Evolutionary conservation across 148 eudicot genomes (phyloP), one percentile per base, ranked within the genome.

Genomic region (Fagopyrum esculentum): DNA sequence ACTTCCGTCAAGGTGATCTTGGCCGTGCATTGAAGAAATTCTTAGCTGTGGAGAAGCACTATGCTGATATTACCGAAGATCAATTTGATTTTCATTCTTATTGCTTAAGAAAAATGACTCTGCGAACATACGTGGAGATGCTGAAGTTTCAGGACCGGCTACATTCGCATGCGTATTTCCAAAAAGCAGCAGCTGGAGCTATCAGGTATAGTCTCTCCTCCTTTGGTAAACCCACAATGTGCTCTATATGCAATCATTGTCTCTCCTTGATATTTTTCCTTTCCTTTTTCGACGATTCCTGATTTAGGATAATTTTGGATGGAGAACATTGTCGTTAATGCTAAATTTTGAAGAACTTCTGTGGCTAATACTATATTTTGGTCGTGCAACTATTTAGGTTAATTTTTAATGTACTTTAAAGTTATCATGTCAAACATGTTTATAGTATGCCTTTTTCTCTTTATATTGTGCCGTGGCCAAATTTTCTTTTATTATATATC

Each of bases 21-120:
- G 99, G 99, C 52, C 90, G 97, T 56, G 86, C 98, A 70, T 81
- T 96, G 77, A 96, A 96, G 76, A 96, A 89, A 54, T 96, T 89
- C 82, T 84, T 96, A 82, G 94, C 97, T 22, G 98, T 96, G 77
- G 99, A 96, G 84, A 96, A 96, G 80, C 99, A 96, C 83, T 96
- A 92, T 86, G 85, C 98, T 50, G 99, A 96, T 80, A 96, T 96
- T 71, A 92, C 94, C 2, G 98, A 96, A 76, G 99, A 96, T 74
- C 99, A 96, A 74, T 96, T 96, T 84, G 99, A 96, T 78, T 96
- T 96, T 83, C 99, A 96, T 77, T 89, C 99, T 2, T 96, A 96
- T 77, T 96, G 99, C 88, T 83, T 96, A 78, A 89, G 99, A 79
- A 96, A 96, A 85, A 96, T 92, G 99, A 96, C 99, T 66, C 79